Base-by-base conservation (phyloP, 306 rosid genomes). In the Casuarina equisetifolia region DNA sequence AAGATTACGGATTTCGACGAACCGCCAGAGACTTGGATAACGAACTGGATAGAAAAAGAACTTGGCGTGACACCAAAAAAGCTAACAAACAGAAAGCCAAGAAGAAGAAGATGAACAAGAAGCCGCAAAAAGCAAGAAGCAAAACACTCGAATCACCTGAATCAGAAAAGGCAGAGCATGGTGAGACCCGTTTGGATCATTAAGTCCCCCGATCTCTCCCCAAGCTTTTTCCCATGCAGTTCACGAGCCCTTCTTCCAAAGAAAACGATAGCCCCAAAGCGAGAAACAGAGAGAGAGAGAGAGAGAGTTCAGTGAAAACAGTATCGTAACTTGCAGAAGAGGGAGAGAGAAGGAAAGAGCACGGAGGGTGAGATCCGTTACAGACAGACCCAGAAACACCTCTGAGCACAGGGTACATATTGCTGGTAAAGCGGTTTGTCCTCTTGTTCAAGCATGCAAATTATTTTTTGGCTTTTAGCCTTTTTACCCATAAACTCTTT, bases 181-280 rank as follows among this genome's bases (percentile, higher is more conserved):
- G 49, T 51, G 51, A 48, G 70, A 81, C 79, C 88, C 83, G 85
- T 80, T 92, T 85, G 69, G 79, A 78, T 70, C 84, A 89, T 90
- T 79, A 85, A 90, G 72, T 49, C 51, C 38, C 72, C 89, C 85
- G 99, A 95, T 95, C 99, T 85, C 88, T 76, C 63, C 75, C 78
- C 89, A 68, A 89, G 86, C 81, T 88, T 25, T 25, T 25, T 91
- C 93, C 80, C 97, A 88, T 95, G 99, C 86, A 83, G 84, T 89
- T 89, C 97, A 91, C 92, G 90, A 85, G 92, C 54, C 64, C 49
- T 70, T 69, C 73, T 80, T 84, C 71, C 55, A 36, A 57, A 78
- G 88, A 90, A 88, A 88, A 81, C 77, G 89, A 88, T 81, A 82
- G 83, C 73, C 76, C 81, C 67, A 9, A 69, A 73, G 72, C 48